Conservation (phyloP, 2,329 filamentous ascomycete genomes). For the Ophiostoma sp. region DNA sequence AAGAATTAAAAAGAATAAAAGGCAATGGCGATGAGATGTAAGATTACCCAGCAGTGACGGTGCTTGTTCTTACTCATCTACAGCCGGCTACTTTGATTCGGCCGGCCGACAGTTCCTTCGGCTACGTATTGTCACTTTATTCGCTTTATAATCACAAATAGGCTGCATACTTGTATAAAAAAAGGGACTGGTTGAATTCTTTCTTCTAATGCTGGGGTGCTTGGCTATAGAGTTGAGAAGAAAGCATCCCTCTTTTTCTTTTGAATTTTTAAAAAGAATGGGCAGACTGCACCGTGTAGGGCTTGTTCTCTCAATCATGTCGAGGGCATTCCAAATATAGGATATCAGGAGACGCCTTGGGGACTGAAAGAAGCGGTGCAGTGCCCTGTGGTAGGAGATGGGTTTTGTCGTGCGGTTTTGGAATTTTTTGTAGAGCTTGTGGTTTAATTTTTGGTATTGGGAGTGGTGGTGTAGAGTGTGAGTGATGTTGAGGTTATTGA, state of each 20-base stretch:
- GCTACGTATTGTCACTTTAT: neutral
- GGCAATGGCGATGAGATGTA: neutral
- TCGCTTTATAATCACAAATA: neutral
- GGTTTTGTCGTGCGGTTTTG: constrained; percentile 13
- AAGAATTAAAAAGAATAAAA: too few relatives aligned
- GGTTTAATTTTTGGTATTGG: neutral
- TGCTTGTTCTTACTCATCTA: neutral
- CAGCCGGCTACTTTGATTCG: neutral
- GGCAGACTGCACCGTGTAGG: neutral
- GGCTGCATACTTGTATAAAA: neutral
- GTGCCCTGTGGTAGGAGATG: neutral
- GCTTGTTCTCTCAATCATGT: neutral
- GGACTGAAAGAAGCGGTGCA: neutral
- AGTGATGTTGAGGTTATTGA: neutral
- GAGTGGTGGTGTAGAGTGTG: neutral
- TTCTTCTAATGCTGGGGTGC: neutral
- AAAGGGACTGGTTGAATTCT: neutral
- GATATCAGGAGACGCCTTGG: neutral
- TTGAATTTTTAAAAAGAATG: neutral
- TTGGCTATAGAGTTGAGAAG: constrained; percentile 7
- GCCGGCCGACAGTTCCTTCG: neutral
- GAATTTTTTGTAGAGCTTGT: neutral
- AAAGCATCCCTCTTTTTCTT: constrained; percentile 9
- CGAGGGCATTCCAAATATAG: neutral
- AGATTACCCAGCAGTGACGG: neutral